Base-by-base conservation (phyloP, 2,329 filamentous ascomycete species). In the Ophiostoma triangulosporum region DNA sequence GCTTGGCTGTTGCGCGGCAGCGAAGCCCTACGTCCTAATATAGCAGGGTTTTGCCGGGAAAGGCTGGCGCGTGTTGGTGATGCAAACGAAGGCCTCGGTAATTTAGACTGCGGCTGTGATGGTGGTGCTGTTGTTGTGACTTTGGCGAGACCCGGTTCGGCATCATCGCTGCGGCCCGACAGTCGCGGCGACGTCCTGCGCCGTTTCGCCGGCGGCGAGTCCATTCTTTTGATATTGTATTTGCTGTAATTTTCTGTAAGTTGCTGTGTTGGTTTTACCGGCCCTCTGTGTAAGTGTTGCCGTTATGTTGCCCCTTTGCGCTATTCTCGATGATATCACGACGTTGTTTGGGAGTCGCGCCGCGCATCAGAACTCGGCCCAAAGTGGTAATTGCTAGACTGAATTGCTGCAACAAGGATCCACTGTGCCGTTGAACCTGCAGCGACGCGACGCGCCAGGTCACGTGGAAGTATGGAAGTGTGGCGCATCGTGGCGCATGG, bases 41-140 rank as follows among this genome's bases (percentile, higher is more conserved):
- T 69, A 11, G 80, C 74, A 0, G 81, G 78, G 57, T 84, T 77
- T 48, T 77, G 74, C 58, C 77, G 75, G 54, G 80, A 71, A 14
- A 84, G 66, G 60, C 80, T 86, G 12, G 81, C 73, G 62, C 74
- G 79, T 0, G 81, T 84, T 0, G 83, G 81, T n/a, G 81, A 84
- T 52, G 77, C 77, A 62, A 81, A 85, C 1, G 81, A 84, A 1
- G 77, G 73, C 1, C 73, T 73, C 48, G 62, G 60, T 31, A 52
- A 54, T 36, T 56, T 60, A 15, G 57, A 59, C 48, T 57, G 35
- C 5, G 50, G 17, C 2, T 46, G n/a, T 26, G 27, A 24, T 15
- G 46, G 9, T 20, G 15, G 9, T 54, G 50, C 22, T 51, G 54
- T 5, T 55, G 60, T 14, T 29, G 40, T 14, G 12, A 14, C 7